A percentile compares a stretch with the other conserved stretches of the same genome.
Conservation (phyloP, 2,329 filamentous ascomycete species). For the Blastomyces emzantsi region DNA sequence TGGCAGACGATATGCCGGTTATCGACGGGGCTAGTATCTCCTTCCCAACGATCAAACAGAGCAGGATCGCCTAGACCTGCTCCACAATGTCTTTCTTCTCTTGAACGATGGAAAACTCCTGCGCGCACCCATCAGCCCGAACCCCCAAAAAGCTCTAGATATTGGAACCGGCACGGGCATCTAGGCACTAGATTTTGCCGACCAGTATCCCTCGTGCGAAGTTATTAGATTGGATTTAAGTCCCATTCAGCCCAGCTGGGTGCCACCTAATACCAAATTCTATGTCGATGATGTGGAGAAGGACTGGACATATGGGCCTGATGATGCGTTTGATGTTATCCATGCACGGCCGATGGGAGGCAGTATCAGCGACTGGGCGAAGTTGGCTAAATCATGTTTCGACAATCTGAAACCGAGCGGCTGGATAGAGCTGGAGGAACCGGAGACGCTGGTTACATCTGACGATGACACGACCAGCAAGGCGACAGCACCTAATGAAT, state of each 20-base stretch:
- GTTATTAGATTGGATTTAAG: constrained; percentile 38
- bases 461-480: constrained; percentile 17
- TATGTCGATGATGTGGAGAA: constrained; percentile 14
- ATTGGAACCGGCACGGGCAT: constrained; percentile 13
- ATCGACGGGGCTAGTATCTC: constrained; percentile 58
- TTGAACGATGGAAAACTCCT: constrained; percentile 21
- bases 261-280: constrained; percentile 17
- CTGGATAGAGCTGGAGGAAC: constrained; percentile 18
- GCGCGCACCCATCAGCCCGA: constrained; percentile 17
- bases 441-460: constrained; percentile 18
- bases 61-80: constrained; percentile 68
- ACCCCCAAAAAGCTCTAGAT: constrained; percentile 18
- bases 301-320: constrained; percentile 15
- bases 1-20: constrained; percentile 60
- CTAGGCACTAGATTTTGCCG: constrained; percentile 18
- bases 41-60: constrained; percentile 70
- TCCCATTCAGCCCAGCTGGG: constrained; percentile 37
- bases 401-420: constrained; percentile 21
- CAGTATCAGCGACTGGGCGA: not conserved
- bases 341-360: constrained; percentile 10
- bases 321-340: constrained; percentile 15
- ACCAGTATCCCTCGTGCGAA: constrained; percentile 25
- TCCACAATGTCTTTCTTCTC: constrained; percentile 60
- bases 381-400: constrained; percentile 18
- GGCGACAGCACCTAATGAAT: not conserved